Percentiles rank a stretch among this genome's conserved stretches.
Conservation (phyloP, 176 grass and related monocot species). For the Musa schizocarpa region DNA sequence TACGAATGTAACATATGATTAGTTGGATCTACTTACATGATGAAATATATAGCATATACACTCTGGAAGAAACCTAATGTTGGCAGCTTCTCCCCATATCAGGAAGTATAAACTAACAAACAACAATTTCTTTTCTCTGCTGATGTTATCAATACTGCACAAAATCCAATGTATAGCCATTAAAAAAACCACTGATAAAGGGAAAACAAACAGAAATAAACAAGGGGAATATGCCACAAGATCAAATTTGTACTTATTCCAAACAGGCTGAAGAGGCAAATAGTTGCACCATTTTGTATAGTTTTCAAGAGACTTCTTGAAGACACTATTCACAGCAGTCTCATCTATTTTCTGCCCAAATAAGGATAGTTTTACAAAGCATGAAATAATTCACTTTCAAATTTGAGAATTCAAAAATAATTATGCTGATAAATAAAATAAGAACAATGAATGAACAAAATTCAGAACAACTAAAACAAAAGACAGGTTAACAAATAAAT, state of each 20-base stretch:
- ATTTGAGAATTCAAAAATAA: not conserved
- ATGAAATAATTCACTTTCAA: conserved; percentile 8
- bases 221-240: not conserved
- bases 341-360: conserved; percentile 76
- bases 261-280: conserved; percentile 57
- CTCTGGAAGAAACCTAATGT: conserved; percentile 82
- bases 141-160: conserved; percentile 46
- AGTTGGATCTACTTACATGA: conserved; percentile 50
- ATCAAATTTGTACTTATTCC: conserved; percentile 54
- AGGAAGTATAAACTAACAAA: conserved; percentile 87
- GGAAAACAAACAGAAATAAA: not conserved
- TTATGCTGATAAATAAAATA: not conserved
- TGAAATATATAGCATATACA: conserved; percentile 95
- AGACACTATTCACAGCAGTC: conserved; percentile 64
- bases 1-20: not conserved
- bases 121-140: conserved; percentile 85
- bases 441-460: not conserved
- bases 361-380: conserved; percentile 24
- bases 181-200: conserved; percentile 11
- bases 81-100: conserved; percentile 97
- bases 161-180: conserved; percentile 25
- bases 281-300: conserved; percentile 93
- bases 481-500: not conserved
- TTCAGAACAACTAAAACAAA: not conserved
- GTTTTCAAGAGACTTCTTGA: conserved; percentile 77